Evolutionary conservation across 345 rosid species (phyloP), one percentile per base, ranked within the genome.

Genomic region (Eucalyptus cloeziana): DNA sequence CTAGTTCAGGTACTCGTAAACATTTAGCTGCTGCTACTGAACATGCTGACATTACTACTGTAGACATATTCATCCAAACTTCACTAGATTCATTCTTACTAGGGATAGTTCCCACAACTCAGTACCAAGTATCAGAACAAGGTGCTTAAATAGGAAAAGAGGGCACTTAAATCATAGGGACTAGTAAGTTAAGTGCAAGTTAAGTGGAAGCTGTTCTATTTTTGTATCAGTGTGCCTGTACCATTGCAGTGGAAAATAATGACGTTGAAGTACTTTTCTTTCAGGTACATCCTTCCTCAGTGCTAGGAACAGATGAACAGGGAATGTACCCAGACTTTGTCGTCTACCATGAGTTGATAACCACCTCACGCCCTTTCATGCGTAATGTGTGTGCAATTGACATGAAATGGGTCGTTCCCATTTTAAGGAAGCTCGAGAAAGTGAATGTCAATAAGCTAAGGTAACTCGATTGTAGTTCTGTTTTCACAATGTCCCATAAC

Each of bases 271-370:
- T 21, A 40, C 83, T 2, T 51, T 86, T n/a, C 45, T 91, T 81
- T 86, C 71, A 96, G 99, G 98, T 97, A 92, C 97, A 97, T 88
- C 99, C 99, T 85, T 94, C 98, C 25, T 96, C 99, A 30, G 96
- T 90, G 87, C 92, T 97, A 86, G 90, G 86, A 88, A 90, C 97
- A 13, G 97, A 94, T 90, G 95, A 94, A 1, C 95, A 96, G 13
- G 98, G 99, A 86, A 94, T 93, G 95, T 90, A 93, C 56, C 97
- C 98, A 14, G 94, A 95, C 71, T 95, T 94, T 87, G 95, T 95
- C 21, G 96, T 97, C 88, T 97, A 93, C 91, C 98, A 96, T 83
- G 99, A 98, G 93, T 96, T 98, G 87, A 92, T 97, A 58, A 92
- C 97, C 49, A 95, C 99, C 79, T 91, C 98, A 27, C 95, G 96